Percentiles rank a stretch among this genome's conserved stretches.
These are phyloP conservation scores for Podila epicladia DNA, from an alignment of 192 early-diverging fungal genomes.

Conservation along the genomic window DNA sequence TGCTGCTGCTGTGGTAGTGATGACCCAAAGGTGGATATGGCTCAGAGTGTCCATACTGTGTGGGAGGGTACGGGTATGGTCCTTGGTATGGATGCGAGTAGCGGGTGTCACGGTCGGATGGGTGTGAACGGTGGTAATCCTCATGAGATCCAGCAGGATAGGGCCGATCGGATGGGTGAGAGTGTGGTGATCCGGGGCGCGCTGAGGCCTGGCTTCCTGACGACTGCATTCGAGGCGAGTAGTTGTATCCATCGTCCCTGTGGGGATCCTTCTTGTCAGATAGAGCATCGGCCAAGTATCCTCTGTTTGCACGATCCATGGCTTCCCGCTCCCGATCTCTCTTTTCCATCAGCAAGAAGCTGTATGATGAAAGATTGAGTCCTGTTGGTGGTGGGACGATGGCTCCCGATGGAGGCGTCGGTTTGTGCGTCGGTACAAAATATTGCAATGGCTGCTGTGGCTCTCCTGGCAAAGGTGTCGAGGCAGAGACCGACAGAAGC, in stretches of 20 bases:
- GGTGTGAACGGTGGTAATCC: neutral
- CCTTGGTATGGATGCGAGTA: slow-evolving; percentile 11
- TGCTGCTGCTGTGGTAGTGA: slow-evolving; percentile 40
- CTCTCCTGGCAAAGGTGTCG: slow-evolving; percentile 40
- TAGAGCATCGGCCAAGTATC: slow-evolving; percentile 19
- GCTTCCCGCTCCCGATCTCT: slow-evolving; percentile 48
- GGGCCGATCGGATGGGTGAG: neutral
- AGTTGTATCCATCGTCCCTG: slow-evolving; percentile 10
- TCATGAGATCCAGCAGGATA: neutral
- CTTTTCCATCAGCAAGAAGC: slow-evolving; percentile 50
- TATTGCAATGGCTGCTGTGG: slow-evolving; percentile 33
- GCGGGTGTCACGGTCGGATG: neutral
- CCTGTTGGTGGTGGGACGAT: slow-evolving; percentile 31
- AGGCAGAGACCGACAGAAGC: slow-evolving; percentile 32
- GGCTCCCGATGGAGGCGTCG: slow-evolving; percentile 11
- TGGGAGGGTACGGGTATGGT: slow-evolving; percentile 15
- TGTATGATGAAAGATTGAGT: slow-evolving; percentile 44
- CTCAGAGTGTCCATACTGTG: slow-evolving; percentile 9
- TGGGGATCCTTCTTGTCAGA: slow-evolving; percentile 5
- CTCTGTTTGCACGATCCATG: slow-evolving; percentile 37
- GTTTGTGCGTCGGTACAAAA: slow-evolving; percentile 36
- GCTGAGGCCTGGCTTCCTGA: neutral
- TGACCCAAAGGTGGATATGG: neutral
- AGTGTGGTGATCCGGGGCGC: neutral
- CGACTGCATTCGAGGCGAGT: slow-evolving; percentile 7